Evolutionary conservation across 1,139 yeast genomes (phyloP).

Genomic region (Candida sanyaensis): DNA sequence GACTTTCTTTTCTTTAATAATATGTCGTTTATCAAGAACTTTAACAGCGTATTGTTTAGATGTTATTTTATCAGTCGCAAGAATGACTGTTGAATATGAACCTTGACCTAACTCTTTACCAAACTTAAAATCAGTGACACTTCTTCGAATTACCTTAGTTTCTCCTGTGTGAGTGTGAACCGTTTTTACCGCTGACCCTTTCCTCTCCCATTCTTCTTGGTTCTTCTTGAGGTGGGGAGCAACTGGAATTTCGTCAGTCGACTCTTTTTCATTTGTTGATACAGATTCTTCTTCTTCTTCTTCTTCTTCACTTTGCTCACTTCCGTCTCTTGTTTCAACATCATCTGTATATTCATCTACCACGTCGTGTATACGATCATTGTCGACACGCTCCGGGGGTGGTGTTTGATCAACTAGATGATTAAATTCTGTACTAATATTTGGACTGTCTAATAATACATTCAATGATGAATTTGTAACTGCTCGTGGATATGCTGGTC

Average conservation of each 20-base stretch:
- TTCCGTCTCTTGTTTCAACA: constrained; percentile 13
- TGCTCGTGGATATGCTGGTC: constrained; percentile 19
- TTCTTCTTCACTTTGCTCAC: constrained; percentile 1
- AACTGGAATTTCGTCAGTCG: not conserved
- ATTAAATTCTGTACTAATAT: constrained; percentile 18
- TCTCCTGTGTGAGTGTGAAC: constrained; percentile 17
- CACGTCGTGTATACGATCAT: not conserved
- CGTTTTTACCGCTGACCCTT: constrained; percentile 41
- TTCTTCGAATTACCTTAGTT: constrained; percentile 46
- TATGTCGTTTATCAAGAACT: constrained; percentile 88
- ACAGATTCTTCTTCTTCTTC: constrained; percentile 7
- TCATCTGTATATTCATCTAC: not conserved
- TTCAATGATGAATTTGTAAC: constrained; percentile 40
- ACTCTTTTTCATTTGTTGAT: too few relatives aligned
- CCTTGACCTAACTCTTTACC: constrained; percentile 93
- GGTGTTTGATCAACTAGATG: constrained; percentile 14
- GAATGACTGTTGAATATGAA: constrained; percentile 89
- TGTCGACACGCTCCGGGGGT: not conserved
- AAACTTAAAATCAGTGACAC: constrained; percentile 84
- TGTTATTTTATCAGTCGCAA: constrained; percentile 80
- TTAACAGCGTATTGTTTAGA: constrained; percentile 83
- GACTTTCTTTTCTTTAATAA: constrained; percentile 91
- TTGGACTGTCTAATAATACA: constrained; percentile 37
- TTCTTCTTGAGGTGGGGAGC: constrained; percentile 7
- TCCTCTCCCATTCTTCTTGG: constrained; percentile 33